Evolutionary conservation across 2,329 filamentous ascomycete genomes (phyloP).

Genomic region (Claviceps purpurea): DNA sequence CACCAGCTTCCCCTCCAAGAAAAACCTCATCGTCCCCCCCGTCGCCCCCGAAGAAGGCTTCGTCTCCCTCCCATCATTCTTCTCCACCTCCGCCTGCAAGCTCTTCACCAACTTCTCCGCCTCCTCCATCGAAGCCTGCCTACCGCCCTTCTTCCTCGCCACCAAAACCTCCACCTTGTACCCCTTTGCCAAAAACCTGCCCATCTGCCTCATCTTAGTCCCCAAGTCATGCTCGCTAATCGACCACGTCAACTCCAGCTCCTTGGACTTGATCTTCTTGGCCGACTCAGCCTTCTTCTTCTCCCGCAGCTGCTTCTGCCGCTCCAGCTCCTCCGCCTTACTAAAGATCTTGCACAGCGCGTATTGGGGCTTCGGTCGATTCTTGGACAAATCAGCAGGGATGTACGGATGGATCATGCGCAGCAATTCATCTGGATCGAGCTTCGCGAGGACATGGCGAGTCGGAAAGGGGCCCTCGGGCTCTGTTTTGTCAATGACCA

Average conservation of each 20-base stretch:
- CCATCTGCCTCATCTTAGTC: slow-evolving; percentile 55
- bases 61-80: slow-evolving; percentile 27
- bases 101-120: slow-evolving; percentile 39
- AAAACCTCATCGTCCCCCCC: slow-evolving; percentile 29
- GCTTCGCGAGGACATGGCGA: slow-evolving; percentile 25
- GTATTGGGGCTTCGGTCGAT: slow-evolving; percentile 12
- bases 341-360: slow-evolving; percentile 62
- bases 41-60: slow-evolving; percentile 32
- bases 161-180: slow-evolving; percentile 62
- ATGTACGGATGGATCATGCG: slow-evolving; percentile 28
- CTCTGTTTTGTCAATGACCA: slow-evolving; percentile 26
- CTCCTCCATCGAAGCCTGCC: slow-evolving; percentile 46
- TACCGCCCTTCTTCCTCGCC: slow-evolving; percentile 48
- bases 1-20: slow-evolving; percentile 22
- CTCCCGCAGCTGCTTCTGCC: slow-evolving; percentile 27
- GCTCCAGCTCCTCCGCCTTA: slow-evolving; percentile 36
- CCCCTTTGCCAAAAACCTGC: slow-evolving; percentile 59
- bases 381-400: slow-evolving; percentile 15
- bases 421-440: slow-evolving; percentile 24
- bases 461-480: slow-evolving; percentile 26
- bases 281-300: slow-evolving; percentile 26
- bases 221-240: slow-evolving; percentile 63
- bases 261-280: slow-evolving; percentile 43
- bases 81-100: slow-evolving; percentile 22
- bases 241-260: slow-evolving; percentile 82